Percentiles rank a stretch among this genome's conserved stretches.
Evolutionary conservation across 2,329 filamentous ascomycete species (phyloP).

Genomic region (Fusarium xylarioides): DNA sequence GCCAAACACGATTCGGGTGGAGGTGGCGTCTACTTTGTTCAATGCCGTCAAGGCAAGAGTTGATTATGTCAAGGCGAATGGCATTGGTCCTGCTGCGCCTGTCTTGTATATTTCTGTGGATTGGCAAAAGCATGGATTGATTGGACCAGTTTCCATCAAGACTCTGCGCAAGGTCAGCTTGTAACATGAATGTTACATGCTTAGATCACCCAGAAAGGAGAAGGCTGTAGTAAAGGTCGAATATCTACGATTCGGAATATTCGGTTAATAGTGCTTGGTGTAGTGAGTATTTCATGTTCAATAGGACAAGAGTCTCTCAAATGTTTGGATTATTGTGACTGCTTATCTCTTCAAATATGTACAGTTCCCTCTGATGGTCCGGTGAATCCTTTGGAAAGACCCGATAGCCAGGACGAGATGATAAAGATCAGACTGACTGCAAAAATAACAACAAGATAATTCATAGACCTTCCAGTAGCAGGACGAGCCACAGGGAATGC

Average conservation of each 20-base stretch:
- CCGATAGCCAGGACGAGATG: background rate
- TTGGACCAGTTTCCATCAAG: background rate
- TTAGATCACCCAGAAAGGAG: accelerated
- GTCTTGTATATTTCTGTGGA: background rate
- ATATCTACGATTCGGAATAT: too few species aligned
- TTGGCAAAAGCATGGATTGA: background rate
- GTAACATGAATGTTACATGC: accelerated
- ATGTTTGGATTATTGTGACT: accelerated
- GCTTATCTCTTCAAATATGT: background rate
- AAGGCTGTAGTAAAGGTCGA: too few species aligned
- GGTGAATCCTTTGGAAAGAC: background rate
- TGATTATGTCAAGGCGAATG: background rate
- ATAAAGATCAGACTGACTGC: background rate
- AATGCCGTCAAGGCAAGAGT: background rate
- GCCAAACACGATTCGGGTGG: accelerated
- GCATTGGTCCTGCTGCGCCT: background rate
- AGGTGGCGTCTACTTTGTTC: background rate
- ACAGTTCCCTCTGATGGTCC: background rate
- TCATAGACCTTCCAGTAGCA: background rate
- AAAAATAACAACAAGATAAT: background rate
- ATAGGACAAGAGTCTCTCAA: accelerated
- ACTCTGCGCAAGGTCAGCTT: background rate
- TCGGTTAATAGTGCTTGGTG: background rate
- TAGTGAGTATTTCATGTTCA: background rate
- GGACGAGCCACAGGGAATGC: background rate